Evolutionary conservation across 2,329 filamentous ascomycete species (phyloP).

Genomic region (Talaromyces funiculosus): DNA sequence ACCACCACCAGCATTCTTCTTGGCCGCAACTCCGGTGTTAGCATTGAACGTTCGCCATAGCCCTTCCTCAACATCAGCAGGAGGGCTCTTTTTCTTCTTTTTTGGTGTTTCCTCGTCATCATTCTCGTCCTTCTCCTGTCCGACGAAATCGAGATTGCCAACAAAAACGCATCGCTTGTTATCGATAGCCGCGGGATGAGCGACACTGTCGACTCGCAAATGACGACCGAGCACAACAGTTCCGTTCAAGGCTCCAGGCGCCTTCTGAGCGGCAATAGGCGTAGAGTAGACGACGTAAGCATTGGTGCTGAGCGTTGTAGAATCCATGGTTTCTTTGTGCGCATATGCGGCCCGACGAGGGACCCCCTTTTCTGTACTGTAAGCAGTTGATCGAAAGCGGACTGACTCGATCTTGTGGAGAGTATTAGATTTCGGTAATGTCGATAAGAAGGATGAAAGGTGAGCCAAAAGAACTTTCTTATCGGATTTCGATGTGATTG

Average conservation of each 20-base stretch:
- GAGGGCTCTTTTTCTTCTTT: slow-evolving; percentile 63
- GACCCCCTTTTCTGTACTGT: slow-evolving; percentile 61
- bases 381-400: slow-evolving; percentile 89
- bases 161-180: slow-evolving; percentile 91
- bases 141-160: slow-evolving; percentile 92
- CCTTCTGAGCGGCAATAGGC: slow-evolving; percentile 66
- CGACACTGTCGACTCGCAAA: slow-evolving; percentile 82
- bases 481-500: slow-evolving; percentile 73
- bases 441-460: slow-evolving; percentile 66
- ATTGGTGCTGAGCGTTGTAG: slow-evolving; percentile 88
- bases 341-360: slow-evolving; percentile 95
- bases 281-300: slow-evolving; percentile 89
- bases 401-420: slow-evolving; percentile 79
- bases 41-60: slow-evolving; percentile 42
- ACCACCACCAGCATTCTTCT: slow-evolving; percentile 50
- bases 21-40: slow-evolving; percentile 20
- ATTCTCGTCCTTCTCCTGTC: slow-evolving; percentile 69
- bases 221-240: slow-evolving; percentile 79
- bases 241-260: slow-evolving; percentile 74
- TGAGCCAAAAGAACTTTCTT: slow-evolving; percentile 74
- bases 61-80: slow-evolving; percentile 86
- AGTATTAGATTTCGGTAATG: slow-evolving; percentile 43
- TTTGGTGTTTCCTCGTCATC: slow-evolving; percentile 54
- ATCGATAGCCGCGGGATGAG: slow-evolving; percentile 76
- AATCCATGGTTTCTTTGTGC: slow-evolving; percentile 81